Percentiles rank a stretch among this genome's conserved stretches.
Conservation (phyloP, 371 early-diverging fungal genomes). For the Haplosporangium sp. region DNA sequence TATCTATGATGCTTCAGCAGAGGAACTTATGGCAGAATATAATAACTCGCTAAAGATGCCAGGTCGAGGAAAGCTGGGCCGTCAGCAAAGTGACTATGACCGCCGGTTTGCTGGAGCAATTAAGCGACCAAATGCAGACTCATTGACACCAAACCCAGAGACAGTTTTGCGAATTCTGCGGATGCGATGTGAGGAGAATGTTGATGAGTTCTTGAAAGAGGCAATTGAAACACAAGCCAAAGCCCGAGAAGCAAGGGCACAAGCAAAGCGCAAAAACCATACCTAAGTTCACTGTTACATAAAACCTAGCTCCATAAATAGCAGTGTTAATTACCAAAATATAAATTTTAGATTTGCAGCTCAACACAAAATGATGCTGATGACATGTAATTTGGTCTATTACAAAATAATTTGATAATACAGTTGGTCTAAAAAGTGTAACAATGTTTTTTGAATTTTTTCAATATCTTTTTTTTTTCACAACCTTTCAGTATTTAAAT, state of each 20-base stretch:
- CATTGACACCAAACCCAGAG: constrained; percentile 63
- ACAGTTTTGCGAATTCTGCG: constrained; percentile 66
- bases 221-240: constrained; percentile 50
- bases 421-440: too few species aligned
- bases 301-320: too few species aligned
- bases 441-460: too few species aligned
- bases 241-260: constrained; percentile 44
- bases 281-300: too few species aligned
- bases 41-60: constrained; percentile 60
- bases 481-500: too few species aligned
- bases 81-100: constrained; percentile 56
- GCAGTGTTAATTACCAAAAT: too few species aligned
- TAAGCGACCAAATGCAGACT: constrained; percentile 34
- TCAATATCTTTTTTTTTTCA: too few species aligned
- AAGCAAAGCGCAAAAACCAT: constrained; percentile 35
- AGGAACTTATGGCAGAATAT: constrained; percentile 73
- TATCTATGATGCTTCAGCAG: constrained; percentile 71
- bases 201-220: constrained; percentile 59
- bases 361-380: too few species aligned
- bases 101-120: constrained; percentile 36
- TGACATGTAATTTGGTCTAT: too few species aligned
- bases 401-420: too few species aligned
- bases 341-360: too few species aligned
- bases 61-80: constrained; percentile 50
- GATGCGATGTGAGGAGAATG: constrained; percentile 62